Evolutionary conservation across 1,284 basidiomycete species (phyloP).

Genomic region (Trametes versicolor): DNA sequence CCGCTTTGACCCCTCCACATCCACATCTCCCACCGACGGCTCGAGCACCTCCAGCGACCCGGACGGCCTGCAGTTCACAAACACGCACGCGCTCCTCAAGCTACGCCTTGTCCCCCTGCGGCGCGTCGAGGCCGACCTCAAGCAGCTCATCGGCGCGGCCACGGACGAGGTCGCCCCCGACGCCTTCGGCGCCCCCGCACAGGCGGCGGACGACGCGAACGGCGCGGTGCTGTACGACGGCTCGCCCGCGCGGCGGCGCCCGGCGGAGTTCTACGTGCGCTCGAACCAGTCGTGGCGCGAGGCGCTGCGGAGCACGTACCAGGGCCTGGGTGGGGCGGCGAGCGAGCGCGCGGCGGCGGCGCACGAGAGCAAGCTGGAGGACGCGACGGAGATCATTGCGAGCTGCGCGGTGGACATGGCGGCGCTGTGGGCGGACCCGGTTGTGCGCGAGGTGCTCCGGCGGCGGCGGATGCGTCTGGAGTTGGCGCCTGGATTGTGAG

Average conservation of each 20-base stretch:
- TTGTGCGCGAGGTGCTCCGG: constrained; percentile 63
- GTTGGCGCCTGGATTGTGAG: constrained; percentile 77
- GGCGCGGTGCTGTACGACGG: constrained; percentile 40
- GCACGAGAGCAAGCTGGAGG: constrained; percentile 47
- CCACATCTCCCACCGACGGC: constrained; percentile 23
- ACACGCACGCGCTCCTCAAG: constrained; percentile 57
- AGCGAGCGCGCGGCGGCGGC: constrained; percentile 12
- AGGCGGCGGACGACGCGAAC: constrained; percentile 23
- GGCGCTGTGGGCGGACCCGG: constrained; percentile 68
- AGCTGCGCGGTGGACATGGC: constrained; percentile 72
- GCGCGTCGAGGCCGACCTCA: constrained; percentile 64
- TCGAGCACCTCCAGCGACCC: constrained; percentile 38
- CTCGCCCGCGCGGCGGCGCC: constrained; percentile 17
- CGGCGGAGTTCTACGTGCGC: constrained; percentile 44
- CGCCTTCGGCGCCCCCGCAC: constrained; percentile 12
- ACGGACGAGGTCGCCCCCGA: constrained; percentile 50
- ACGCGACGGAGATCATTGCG: constrained; percentile 63
- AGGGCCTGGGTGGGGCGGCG: constrained; percentile 13
- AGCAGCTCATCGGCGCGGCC: constrained; percentile 57
- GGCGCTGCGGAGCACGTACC: constrained; percentile 31
- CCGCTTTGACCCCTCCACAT: constrained; percentile 10
- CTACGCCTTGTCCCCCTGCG: constrained; percentile 63
- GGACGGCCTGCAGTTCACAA: constrained; percentile 45
- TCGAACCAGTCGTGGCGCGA: constrained; percentile 43
- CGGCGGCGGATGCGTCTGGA: constrained; percentile 63